These are phyloP conservation scores for Emergomyces africanus DNA, from an alignment of 2,329 filamentous ascomycete species.

Conservation along the genomic window DNA sequence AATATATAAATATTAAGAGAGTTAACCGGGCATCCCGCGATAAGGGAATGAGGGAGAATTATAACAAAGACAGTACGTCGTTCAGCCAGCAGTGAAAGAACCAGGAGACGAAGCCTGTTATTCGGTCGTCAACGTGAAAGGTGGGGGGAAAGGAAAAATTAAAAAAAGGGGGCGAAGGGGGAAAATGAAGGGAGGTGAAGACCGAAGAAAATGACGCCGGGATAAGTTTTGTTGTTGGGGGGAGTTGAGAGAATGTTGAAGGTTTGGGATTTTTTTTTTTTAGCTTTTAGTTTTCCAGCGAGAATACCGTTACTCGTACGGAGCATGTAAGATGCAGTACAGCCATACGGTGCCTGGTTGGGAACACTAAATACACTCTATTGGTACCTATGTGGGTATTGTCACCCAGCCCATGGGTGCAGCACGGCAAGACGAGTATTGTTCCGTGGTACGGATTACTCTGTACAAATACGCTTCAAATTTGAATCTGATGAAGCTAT, in stretches of 20 bases:
- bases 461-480: no score
- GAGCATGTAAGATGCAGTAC: not conserved
- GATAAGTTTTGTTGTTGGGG: slow-evolving; percentile 3
- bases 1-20: not conserved
- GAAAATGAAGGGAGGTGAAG: not conserved
- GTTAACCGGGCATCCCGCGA: not conserved
- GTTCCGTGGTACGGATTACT: no score
- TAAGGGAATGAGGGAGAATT: not conserved
- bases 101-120: not conserved
- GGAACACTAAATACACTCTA: not conserved
- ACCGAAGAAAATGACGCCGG: not conserved
- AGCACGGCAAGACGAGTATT: no score
- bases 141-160: not conserved
- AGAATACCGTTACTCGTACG: not conserved
- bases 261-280: no score
- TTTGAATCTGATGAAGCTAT: no score
- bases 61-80: not conserved
- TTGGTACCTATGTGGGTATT: not conserved
- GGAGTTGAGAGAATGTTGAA: not conserved
- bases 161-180: not conserved
- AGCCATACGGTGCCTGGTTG: not conserved
- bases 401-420: not conserved
- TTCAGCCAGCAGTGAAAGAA: not conserved
- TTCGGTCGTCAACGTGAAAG: not conserved
- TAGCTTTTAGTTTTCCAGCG: no score